phyloP scores from a whole-genome alignment of 1,284 basidiomycete species.

The Agaricales sp. region DNA sequence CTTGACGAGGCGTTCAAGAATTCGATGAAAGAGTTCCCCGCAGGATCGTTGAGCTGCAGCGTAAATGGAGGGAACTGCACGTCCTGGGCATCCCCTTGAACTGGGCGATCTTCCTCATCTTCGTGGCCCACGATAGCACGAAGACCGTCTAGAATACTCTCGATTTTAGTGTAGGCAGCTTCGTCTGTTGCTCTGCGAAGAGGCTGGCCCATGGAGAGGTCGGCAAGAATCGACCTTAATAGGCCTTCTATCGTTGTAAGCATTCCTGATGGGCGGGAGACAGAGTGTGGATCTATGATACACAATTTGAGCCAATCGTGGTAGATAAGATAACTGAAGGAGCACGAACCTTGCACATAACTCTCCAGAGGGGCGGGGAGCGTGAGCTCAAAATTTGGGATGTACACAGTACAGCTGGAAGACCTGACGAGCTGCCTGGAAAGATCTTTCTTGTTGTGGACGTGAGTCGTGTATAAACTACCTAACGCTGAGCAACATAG shows the following conservation, averaged over 20 bases:
- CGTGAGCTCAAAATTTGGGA: slow-evolving; percentile 88
- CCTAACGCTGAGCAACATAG: slow-evolving; percentile 42
- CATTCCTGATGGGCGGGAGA: slow-evolving; percentile 45
- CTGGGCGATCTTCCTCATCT: slow-evolving; percentile 43
- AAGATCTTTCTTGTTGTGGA: slow-evolving; percentile 71
- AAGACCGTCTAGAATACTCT: slow-evolving; percentile 63
- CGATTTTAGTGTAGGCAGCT: slow-evolving; percentile 69
- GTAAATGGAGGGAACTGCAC: slow-evolving; percentile 69
- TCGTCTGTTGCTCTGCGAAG: slow-evolving; percentile 80
- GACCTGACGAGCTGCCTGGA: slow-evolving; percentile 94
- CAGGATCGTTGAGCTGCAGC: slow-evolving; percentile 84
- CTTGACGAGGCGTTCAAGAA: slow-evolving; percentile 30
- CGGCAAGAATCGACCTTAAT: slow-evolving; percentile 75
- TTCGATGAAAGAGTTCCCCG: slow-evolving; percentile 93
- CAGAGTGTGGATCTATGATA: not conserved
- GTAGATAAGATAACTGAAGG: not conserved
- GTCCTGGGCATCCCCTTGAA: slow-evolving; percentile 16
- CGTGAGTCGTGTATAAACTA: slow-evolving; percentile 71
- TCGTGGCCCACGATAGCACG: slow-evolving; percentile 62
- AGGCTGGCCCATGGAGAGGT: slow-evolving; percentile 82
- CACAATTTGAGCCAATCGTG: not conserved
- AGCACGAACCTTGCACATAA: not conserved
- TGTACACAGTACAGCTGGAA: slow-evolving; percentile 67
- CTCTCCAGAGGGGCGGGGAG: slow-evolving; percentile 51
- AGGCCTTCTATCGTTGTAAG: slow-evolving; percentile 95